Percentiles rank a stretch among this genome's conserved stretches.
Evolutionary conservation across 441 rosid species (phyloP).

Genomic region (Pelargonium cotyledonis): DNA sequence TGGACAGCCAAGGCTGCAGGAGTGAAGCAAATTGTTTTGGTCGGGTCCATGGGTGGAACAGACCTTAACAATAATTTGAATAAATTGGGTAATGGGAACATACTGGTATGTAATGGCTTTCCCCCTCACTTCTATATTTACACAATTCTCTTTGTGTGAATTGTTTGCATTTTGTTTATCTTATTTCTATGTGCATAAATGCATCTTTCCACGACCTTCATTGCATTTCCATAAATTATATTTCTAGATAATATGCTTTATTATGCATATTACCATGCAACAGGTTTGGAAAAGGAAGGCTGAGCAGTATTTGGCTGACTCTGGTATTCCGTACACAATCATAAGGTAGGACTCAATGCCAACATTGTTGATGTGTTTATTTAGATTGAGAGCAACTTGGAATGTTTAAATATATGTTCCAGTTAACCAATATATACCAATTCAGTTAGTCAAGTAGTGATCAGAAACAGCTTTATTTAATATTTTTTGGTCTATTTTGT

Average conservation of each 20-base stretch:
- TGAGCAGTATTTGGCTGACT: conserved; percentile 90
- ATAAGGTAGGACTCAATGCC: conserved; percentile 43
- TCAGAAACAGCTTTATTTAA: too few species aligned
- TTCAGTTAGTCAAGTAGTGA: too few species aligned
- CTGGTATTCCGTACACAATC: conserved; percentile 87
- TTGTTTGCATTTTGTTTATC: too few species aligned
- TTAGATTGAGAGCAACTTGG: too few species aligned
- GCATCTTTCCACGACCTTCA: too few species aligned
- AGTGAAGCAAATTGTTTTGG: conserved; percentile 87
- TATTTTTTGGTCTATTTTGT: too few species aligned
- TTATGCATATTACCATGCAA: neutral
- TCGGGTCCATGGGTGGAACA: conserved; percentile 97
- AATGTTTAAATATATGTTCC: too few species aligned
- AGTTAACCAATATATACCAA: too few species aligned
- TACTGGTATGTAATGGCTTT: conserved; percentile 50
- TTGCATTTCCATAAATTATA: too few species aligned
- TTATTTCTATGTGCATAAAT: too few species aligned
- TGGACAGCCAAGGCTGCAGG: conserved; percentile 84
- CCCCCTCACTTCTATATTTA: neutral
- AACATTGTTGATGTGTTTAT: too few species aligned
- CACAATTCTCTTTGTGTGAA: too few species aligned
- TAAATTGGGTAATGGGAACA: conserved; percentile 84
- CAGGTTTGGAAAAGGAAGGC: conserved; percentile 99
- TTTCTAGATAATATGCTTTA: neutral
- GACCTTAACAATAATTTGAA: conserved; percentile 70